Evolutionary conservation across 768 basidiomycete genomes (phyloP), one percentile per base, ranked within the genome.

Genomic region (Tephrocybe sp.): DNA sequence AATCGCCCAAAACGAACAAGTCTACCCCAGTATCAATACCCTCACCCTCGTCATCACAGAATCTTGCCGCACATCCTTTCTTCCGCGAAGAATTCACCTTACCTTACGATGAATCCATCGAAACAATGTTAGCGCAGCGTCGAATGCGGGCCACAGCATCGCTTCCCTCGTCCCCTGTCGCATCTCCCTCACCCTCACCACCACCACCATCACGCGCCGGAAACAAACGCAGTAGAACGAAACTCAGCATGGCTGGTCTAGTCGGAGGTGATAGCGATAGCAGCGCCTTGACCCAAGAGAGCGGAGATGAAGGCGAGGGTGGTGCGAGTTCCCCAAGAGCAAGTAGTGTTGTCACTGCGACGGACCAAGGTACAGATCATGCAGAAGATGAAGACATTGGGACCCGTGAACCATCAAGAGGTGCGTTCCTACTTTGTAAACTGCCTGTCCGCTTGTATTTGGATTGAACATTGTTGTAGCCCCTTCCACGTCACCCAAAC

Each of bases 201-300:
- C 63, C 66, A 7, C 49, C 64, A 44, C 63, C 60, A 47, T 57
- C 64, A 39, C 63, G 67, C 13, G 60, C 54, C 1, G 57, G 64
- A 10, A 72, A 70, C 57, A 73, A 67, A 27, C 73, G 74, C 36
- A 70, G 74, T 19, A 75, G 71, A 53, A 79, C 76, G 19, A 82
- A 80, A 56, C 73, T 79, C 6, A 79, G 83, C 49, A 70, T 85
- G 68, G 86, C 87, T 0, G 88, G 88, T 0, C 66, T 90, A n/a
- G 79, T 90, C 2, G 82, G 80, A 12, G 88, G 88, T 1, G 88
- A 91, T 59, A 91, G 89, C 60, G 89, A 91, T 55, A 88, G 86
- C 58, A 91, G 89, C 55, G 89, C 86, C 22, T 63, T 91, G 58
- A 91, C 88, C 3, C 83, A 87, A 61, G 88, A 91, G 64, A 90